These are phyloP conservation scores for Geotrichum europaeum DNA, from an alignment of 1,139 yeast species.

Conservation along the genomic window DNA sequence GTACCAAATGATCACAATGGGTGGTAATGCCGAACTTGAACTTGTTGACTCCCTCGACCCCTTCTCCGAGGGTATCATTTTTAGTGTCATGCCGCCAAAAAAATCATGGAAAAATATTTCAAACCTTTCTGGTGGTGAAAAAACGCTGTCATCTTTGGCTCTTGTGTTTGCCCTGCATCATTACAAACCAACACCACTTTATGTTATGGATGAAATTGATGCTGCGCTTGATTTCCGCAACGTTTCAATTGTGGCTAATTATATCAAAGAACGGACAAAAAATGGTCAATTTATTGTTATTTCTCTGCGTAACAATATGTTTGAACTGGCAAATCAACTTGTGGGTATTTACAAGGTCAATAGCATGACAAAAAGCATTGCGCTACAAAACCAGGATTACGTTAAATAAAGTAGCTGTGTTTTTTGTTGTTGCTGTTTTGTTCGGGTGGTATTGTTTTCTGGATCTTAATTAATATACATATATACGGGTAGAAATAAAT, in stretches of 20 bases:
- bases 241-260: constrained; percentile 94
- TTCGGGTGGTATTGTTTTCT: neutral
- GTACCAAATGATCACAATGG: constrained; percentile 99
- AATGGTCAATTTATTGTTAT: constrained; percentile 96
- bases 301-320: constrained; percentile 93
- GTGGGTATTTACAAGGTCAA: constrained; percentile 94
- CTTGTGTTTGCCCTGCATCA: constrained; percentile 94
- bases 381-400: constrained; percentile 58
- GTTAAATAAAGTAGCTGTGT: neutral
- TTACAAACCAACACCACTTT: constrained; percentile 93
- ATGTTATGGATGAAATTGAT: constrained; percentile 99
- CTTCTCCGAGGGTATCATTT: constrained; percentile 93
- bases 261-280: constrained; percentile 89
- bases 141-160: constrained; percentile 90
- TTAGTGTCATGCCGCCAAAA: constrained; percentile 99
- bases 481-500: neutral
- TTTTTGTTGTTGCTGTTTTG: neutral
- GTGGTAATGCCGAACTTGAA: constrained; percentile 97
- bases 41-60: constrained; percentile 95
- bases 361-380: constrained; percentile 82
- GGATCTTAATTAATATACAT: neutral
- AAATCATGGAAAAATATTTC: constrained; percentile 96
- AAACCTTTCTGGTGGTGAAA: constrained; percentile 95
- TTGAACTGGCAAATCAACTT: constrained; percentile 86
- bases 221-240: constrained; percentile 97